Percentiles rank a stretch among this genome's conserved stretches.
Conservation (phyloP, 2,329 filamentous ascomycete genomes). For the Coniochaeta sp. region DNA sequence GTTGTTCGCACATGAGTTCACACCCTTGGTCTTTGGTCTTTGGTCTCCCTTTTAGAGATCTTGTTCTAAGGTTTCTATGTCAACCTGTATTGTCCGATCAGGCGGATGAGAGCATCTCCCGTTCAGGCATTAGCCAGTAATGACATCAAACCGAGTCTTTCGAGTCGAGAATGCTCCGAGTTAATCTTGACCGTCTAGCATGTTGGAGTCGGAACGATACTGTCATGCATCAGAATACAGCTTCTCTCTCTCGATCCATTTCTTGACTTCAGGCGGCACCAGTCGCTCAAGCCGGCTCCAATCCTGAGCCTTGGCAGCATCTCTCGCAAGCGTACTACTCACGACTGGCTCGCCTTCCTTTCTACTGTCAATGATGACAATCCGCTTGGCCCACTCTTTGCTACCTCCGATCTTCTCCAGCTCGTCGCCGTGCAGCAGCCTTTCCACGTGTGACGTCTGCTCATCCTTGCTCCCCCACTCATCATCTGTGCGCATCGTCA, state of each 20-base stretch:
- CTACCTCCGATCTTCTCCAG: constrained; percentile 46
- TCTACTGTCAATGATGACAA: constrained; percentile 50
- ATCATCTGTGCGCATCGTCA: constrained; percentile 55
- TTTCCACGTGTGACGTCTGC: constrained; percentile 46
- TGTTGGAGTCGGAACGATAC: background rate
- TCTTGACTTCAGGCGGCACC: constrained; percentile 48
- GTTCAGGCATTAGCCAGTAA: no score
- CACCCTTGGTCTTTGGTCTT: no score
- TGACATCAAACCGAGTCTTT: no score
- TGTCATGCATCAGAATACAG: constrained; percentile 38
- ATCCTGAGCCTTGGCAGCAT: constrained; percentile 39
- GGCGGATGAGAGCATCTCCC: no score
- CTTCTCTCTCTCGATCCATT: constrained; percentile 47
- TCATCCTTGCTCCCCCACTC: constrained; percentile 49
- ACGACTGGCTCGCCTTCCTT: constrained; percentile 33
- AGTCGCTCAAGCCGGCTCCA: constrained; percentile 40
- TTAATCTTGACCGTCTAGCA: no score
- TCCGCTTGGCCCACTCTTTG: constrained; percentile 48
- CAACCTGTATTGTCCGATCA: no score
- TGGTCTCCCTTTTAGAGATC: no score
- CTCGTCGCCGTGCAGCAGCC: constrained; percentile 34
- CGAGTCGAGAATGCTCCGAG: no score
- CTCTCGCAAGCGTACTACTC: constrained; percentile 57
- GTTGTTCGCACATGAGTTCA: no score
- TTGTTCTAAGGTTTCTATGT: no score